A percentile compares a stretch with the other conserved stretches of the same genome.
phyloP scores from a whole-genome alignment of 1,284 basidiomycete species.

The Inonotus hispidus region DNA sequence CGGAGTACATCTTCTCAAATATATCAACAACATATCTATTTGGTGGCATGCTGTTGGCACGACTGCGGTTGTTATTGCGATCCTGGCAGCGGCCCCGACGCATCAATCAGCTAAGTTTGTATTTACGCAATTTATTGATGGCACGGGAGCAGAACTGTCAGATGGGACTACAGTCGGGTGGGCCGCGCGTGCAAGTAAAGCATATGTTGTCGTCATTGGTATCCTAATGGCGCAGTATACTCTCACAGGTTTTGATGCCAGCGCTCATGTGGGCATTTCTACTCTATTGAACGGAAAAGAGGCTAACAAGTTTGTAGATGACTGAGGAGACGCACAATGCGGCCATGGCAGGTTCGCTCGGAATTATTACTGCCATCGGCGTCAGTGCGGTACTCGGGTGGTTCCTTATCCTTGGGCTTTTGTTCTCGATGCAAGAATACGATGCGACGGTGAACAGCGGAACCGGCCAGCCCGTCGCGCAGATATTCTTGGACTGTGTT shows the following conservation, averaged over 20 bases:
- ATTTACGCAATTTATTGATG: constrained; percentile 65
- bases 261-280: constrained; percentile 49
- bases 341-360: constrained; percentile 58
- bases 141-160: constrained; percentile 41
- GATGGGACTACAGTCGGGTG: constrained; percentile 48
- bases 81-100: constrained; percentile 62
- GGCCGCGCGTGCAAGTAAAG: constrained; percentile 58
- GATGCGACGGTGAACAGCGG: constrained; percentile 44
- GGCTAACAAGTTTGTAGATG: constrained; percentile 42
- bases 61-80: constrained; percentile 55
- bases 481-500: constrained; percentile 72
- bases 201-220: constrained; percentile 66
- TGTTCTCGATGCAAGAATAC: constrained; percentile 74
- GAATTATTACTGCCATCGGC: constrained; percentile 69
- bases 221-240: constrained; percentile 71
- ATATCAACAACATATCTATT: constrained; percentile 67
- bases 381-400: constrained; percentile 68
- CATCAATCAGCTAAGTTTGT: constrained; percentile 66
- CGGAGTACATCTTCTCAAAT: constrained; percentile 56
- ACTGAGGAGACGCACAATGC: constrained; percentile 76
- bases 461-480: constrained; percentile 66
- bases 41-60: constrained; percentile 73
- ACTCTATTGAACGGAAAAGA: not conserved
- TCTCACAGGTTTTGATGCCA: constrained; percentile 66
- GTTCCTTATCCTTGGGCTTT: constrained; percentile 64